These are phyloP conservation scores for Podospora pseudoanserina DNA, from an alignment of 495 filamentous ascomycete genomes.

Conservation along the genomic window DNA sequence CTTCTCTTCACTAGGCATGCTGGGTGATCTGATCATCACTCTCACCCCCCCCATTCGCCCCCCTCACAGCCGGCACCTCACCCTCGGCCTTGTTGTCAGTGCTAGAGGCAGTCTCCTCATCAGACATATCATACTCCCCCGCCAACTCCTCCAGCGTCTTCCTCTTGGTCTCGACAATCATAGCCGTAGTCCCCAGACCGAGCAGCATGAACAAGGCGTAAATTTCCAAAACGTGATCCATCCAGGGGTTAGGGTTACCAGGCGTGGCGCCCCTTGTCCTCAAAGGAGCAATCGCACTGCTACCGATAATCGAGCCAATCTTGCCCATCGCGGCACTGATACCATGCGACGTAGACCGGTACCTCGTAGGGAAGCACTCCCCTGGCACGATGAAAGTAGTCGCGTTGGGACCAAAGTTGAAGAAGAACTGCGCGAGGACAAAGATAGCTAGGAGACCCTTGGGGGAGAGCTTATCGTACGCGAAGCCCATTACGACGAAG, in stretches of 20 bases:
- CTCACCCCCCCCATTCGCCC: background rate
- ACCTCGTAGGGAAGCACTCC: slow-evolving; percentile 86
- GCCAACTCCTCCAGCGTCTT: slow-evolving; percentile 61
- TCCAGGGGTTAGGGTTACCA: slow-evolving; percentile 56
- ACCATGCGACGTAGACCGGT: slow-evolving; percentile 79
- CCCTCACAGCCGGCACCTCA: background rate
- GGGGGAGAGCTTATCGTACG: slow-evolving; percentile 51
- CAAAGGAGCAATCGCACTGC: slow-evolving; percentile 52
- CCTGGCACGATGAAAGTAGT: slow-evolving; percentile 90
- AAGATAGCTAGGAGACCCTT: slow-evolving; percentile 66
- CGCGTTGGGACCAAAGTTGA: slow-evolving; percentile 71
- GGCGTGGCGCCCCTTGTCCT: slow-evolving; percentile 43
- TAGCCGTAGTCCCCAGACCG: slow-evolving; percentile 59
- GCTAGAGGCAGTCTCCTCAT: slow-evolving; percentile 1
- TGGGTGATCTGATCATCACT: background rate
- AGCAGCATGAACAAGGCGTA: slow-evolving; percentile 77
- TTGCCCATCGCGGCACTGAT: slow-evolving; percentile 63
- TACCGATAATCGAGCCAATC: slow-evolving; percentile 61
- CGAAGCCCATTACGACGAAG: slow-evolving; percentile 70
- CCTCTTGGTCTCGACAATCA: slow-evolving; percentile 75
- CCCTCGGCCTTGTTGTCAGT: background rate
- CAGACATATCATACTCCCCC: slow-evolving; percentile 41
- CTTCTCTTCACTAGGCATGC: background rate
- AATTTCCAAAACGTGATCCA: slow-evolving; percentile 78
- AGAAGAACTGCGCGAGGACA: slow-evolving; percentile 73